Conservation (phyloP, 345 rosid species). For the Boechera retrofracta region DNA sequence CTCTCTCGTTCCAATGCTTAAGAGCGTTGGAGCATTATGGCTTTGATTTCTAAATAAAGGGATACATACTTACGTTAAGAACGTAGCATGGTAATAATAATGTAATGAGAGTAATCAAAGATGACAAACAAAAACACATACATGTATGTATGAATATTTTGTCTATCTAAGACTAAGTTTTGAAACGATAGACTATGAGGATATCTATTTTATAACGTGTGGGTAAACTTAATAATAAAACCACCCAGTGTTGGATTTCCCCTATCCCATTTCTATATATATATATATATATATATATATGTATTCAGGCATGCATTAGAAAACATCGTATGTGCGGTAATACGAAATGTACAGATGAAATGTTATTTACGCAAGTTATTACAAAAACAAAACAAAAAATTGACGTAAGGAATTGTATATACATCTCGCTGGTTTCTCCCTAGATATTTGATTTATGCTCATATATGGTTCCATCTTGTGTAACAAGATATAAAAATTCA, state of each 20-base stretch:
- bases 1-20: constrained; percentile 70
- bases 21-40: constrained; percentile 70
- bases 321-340: neutral
- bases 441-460: neutral
- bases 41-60: constrained; percentile 44
- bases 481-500: neutral
- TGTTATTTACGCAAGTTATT: neutral
- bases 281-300: neutral
- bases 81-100: neutral
- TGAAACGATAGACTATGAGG: constrained; percentile 21
- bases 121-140: constrained; percentile 7
- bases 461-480: neutral
- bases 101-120: neutral
- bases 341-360: neutral
- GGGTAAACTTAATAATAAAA: constrained; percentile 1
- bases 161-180: constrained; percentile 19
- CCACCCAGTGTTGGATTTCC: neutral
- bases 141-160: constrained; percentile 17
- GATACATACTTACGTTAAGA: neutral
- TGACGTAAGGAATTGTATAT: neutral
- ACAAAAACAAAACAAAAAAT: neutral
- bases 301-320: neutral
- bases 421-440: too few relatives aligned
- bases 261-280: neutral
- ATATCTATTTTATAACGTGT: constrained; percentile 24